These are phyloP conservation scores for Parachaetomium inaequale DNA, from an alignment of 495 filamentous ascomycete species.

Conservation along the genomic window DNA sequence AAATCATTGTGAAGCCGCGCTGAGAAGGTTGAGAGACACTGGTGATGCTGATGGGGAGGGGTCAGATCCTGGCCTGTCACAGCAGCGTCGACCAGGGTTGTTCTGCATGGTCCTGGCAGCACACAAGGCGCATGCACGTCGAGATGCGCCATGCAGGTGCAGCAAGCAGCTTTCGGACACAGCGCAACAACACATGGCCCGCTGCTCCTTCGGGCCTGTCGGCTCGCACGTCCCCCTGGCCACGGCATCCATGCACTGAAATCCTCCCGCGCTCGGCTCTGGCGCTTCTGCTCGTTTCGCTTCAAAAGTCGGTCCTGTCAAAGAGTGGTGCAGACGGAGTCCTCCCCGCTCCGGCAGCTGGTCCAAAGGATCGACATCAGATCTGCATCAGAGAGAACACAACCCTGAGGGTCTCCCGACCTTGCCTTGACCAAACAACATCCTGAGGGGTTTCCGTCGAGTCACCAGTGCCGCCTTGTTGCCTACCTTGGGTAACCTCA, in stretches of 20 bases:
- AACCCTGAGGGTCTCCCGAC: too few relatives aligned
- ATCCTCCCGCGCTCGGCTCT: background rate
- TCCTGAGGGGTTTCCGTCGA: background rate
- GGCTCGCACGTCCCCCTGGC: slow-evolving; percentile 10
- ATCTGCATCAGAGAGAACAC: background rate
- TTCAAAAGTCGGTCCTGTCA: background rate
- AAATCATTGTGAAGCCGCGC: background rate
- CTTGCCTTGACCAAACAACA: too few relatives aligned
- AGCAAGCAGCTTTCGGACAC: background rate
- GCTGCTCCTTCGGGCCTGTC: slow-evolving; percentile 9
- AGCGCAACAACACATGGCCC: background rate
- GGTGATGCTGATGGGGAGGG: too few relatives aligned
- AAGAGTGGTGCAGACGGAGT: background rate
- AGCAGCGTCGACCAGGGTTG: background rate
- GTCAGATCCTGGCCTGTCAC: background rate
- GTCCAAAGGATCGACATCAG: background rate
- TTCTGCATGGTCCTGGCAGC: too few relatives aligned
- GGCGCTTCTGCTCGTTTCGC: background rate
- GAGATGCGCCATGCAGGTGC: slow-evolving; percentile 5
- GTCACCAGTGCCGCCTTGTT: background rate
- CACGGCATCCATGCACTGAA: background rate
- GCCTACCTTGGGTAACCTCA: background rate
- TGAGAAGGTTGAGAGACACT: background rate
- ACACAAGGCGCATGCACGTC: slow-evolving; percentile 1
- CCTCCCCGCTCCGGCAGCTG: background rate